Conservation (phyloP, 2,329 filamentous ascomycete species). For the Leptographium radiaticola region DNA sequence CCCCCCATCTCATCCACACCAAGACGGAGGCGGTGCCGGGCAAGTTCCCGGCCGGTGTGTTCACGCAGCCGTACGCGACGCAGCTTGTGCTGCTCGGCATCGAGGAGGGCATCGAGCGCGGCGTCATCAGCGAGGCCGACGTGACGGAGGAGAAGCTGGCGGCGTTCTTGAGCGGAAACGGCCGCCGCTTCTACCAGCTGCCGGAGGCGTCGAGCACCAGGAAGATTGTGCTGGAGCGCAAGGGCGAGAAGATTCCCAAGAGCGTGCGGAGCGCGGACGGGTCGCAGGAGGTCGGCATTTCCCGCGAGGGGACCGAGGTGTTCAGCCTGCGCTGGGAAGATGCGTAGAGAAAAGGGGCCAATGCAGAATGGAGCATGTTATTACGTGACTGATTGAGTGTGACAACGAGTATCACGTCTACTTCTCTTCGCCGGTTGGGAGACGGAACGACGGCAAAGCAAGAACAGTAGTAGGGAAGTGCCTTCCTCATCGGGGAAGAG, state of each 20-base stretch:
- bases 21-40: slow-evolving; percentile 38
- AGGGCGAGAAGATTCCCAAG: slow-evolving; percentile 25
- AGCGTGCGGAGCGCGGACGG: slow-evolving; percentile 26
- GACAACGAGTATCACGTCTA: too few species aligned
- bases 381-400: neutral
- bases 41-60: slow-evolving; percentile 59
- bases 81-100: slow-evolving; percentile 44
- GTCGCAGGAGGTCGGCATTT: slow-evolving; percentile 29
- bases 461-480: too few species aligned
- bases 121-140: slow-evolving; percentile 35
- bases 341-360: neutral
- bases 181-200: slow-evolving; percentile 40
- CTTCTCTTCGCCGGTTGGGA: too few species aligned
- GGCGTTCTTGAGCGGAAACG: slow-evolving; percentile 39
- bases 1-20: slow-evolving; percentile 48
- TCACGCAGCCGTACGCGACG: slow-evolving; percentile 61
- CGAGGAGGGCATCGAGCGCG: slow-evolving; percentile 45
- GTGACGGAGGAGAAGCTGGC: slow-evolving; percentile 41
- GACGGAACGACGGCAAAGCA: too few species aligned
- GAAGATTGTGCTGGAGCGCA: slow-evolving; percentile 25
- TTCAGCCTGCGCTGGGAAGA: slow-evolving; percentile 26
- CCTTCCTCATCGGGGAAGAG: too few species aligned
- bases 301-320: slow-evolving; percentile 25
- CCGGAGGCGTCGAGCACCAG: slow-evolving; percentile 16
- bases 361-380: too few species aligned